These are phyloP conservation scores for Leccinum longicurvipes DNA, from an alignment of 768 basidiomycete genomes.

Conservation along the genomic window DNA sequence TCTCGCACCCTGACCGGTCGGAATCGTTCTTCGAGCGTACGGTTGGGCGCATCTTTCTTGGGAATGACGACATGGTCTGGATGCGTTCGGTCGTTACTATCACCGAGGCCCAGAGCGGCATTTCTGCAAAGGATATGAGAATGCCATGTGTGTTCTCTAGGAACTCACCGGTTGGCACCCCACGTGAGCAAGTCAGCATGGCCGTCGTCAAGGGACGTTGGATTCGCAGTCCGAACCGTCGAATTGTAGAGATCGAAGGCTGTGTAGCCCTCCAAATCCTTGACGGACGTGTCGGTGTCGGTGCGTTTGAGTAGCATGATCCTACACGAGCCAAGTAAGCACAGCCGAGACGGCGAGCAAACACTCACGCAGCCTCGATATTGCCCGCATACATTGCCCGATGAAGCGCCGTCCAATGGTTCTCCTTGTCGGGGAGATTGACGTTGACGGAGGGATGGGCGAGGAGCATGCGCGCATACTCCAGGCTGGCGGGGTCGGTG, in stretches of 20 bases:
- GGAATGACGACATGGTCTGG: slow-evolving; percentile 72
- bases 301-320: slow-evolving; percentile 69
- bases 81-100: slow-evolving; percentile 69
- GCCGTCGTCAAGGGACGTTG: slow-evolving; percentile 35
- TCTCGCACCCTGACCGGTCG: slow-evolving; percentile 59
- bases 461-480: slow-evolving; percentile 76
- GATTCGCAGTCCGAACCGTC: slow-evolving; percentile 73
- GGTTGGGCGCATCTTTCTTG: slow-evolving; percentile 15
- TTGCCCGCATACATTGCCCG: slow-evolving; percentile 82
- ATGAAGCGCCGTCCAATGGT: slow-evolving; percentile 89
- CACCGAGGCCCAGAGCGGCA: slow-evolving; percentile 82
- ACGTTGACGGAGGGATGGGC: slow-evolving; percentile 72
- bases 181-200: slow-evolving; percentile 74
- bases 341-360: neutral
- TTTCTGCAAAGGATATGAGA: slow-evolving; percentile 62
- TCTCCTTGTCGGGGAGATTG: slow-evolving; percentile 80
- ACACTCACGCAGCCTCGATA: slow-evolving; percentile 59
- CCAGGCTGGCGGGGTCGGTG: slow-evolving; percentile 56
- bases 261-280: slow-evolving; percentile 87
- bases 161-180: slow-evolving; percentile 71
- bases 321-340: slow-evolving; percentile 38
- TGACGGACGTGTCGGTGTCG: slow-evolving; percentile 69
- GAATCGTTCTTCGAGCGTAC: slow-evolving; percentile 48
- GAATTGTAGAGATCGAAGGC: slow-evolving; percentile 93
- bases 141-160: too few relatives aligned